These are phyloP conservation scores for Blastobotrys illinoisensis DNA, from an alignment of 1,139 yeast species.

Conservation along the genomic window DNA sequence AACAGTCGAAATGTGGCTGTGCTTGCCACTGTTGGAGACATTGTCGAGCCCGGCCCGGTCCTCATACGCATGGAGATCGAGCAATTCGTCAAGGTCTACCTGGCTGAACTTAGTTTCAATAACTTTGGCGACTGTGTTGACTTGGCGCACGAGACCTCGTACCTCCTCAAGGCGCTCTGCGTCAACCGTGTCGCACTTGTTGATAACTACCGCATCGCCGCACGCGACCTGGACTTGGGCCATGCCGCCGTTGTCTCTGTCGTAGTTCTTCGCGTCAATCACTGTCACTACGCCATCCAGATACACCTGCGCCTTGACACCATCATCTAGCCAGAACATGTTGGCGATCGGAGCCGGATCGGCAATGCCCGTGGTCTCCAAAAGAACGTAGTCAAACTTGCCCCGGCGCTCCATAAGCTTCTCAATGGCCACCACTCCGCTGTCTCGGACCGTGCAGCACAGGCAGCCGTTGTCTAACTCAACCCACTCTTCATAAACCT, in stretches of 20 bases:
- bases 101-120: conserved; percentile 68
- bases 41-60: conserved; percentile 31
- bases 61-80: conserved; percentile 81
- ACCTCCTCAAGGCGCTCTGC: conserved; percentile 27
- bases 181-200: conserved; percentile 59
- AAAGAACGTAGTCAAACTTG: conserved; percentile 75
- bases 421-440: conserved; percentile 92
- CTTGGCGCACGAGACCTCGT: conserved; percentile 42
- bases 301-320: conserved; percentile 72
- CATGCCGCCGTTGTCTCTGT: conserved; percentile 37
- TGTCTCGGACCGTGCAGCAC: conserved; percentile 93
- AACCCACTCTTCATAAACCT: conserved; percentile 79
- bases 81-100: conserved; percentile 49
- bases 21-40: conserved; percentile 22
- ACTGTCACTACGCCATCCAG: conserved; percentile 95
- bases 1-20: conserved; percentile 55
- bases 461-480: conserved; percentile 95
- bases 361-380: conserved; percentile 97
- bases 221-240: conserved; percentile 88
- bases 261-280: conserved; percentile 63
- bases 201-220: conserved; percentile 75
- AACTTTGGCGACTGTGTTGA: conserved; percentile 67
- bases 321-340: conserved; percentile 97
- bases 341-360: conserved; percentile 94
- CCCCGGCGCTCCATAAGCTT: conserved; percentile 69